A percentile compares a stretch with the other conserved stretches of the same genome.
phyloP scores from a whole-genome alignment of 805 yeast genomes.

The Lipomyces mesembrius region DNA sequence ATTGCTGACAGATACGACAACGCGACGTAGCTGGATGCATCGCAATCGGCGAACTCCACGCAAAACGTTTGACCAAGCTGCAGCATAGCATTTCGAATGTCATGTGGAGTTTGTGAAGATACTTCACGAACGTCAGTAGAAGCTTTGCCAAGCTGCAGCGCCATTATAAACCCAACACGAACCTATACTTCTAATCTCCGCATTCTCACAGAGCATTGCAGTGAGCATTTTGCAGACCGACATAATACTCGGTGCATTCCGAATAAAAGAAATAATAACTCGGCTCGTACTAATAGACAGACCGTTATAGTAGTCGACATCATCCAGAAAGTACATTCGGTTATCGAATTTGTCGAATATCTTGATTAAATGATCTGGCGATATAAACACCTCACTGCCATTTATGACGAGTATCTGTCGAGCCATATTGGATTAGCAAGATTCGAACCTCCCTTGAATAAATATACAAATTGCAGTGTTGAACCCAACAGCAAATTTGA shows the following conservation, averaged over 20 bases:
- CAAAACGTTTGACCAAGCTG: conserved; percentile 1
- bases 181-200: conserved; percentile 1
- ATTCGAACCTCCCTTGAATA: background rate
- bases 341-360: conserved; percentile 9
- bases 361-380: conserved; percentile 4
- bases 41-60: background rate
- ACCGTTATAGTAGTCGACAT: conserved; percentile 10
- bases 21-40: background rate
- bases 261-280: conserved; percentile 2
- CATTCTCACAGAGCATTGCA: conserved; percentile 4
- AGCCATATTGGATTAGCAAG: background rate
- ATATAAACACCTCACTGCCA: background rate
- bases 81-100: conserved; percentile 5
- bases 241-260: conserved; percentile 4
- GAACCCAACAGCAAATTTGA: background rate
- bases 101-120: background rate
- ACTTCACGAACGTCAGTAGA: background rate
- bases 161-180: background rate
- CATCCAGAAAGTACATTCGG: conserved; percentile 1
- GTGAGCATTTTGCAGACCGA: background rate
- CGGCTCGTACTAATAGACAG: conserved; percentile 5
- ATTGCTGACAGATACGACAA: background rate
- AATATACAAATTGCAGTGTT: background rate
- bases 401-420: background rate
- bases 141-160: background rate